Base-by-base conservation (phyloP, 2,329 filamentous ascomycete genomes). In the Colletotrichum karsti region DNA sequence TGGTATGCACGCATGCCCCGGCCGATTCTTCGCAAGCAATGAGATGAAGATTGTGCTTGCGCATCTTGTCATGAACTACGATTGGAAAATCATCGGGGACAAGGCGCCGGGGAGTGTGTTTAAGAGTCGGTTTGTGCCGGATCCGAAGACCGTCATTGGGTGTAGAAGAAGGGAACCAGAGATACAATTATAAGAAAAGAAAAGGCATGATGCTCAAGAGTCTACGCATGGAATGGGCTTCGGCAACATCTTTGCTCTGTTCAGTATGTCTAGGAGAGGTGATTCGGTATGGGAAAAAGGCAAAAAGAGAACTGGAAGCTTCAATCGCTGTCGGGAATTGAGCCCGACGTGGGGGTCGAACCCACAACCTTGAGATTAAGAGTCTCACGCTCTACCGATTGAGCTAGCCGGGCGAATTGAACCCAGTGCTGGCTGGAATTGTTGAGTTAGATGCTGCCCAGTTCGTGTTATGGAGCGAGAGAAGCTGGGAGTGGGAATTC, bases 311-410 rank as follows among this genome's bases (percentile, higher is more conserved):
- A 61, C 56, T 51, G 35, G 9, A 35, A 48, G 59, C 53, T 39
- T 54, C 59, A 67, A 67, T 67, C 64, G 64, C 60, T 58, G 64
- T 22, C 64, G 64, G 64, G 59, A 58, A 67, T 67, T 64, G 60
- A 67, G 64, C 64, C 53, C 60, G 64, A 64, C 64, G 64, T 67
- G 64, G 64, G 68, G 68, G 65, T 85, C 83, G 83, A 86, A 87
- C 85, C 82, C 82, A 81, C 83, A 85, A 81, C 83, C 83, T 86
- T 85, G 82, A 86, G 84, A 85, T 85, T 87, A 87, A 87, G 89
- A 91, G 89, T 90, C 89, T 90, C 85, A 90, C 88, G 88, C 88
- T 91, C 89, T 91, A 90, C 87, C 87, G 87, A 89, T 89, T 90
- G 87, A 89, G 87, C 87, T 89, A 89, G 83, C 85, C 84, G 82